Conservation (phyloP, 257 asterid species). For the Nyctanthes arbortristis region DNA sequence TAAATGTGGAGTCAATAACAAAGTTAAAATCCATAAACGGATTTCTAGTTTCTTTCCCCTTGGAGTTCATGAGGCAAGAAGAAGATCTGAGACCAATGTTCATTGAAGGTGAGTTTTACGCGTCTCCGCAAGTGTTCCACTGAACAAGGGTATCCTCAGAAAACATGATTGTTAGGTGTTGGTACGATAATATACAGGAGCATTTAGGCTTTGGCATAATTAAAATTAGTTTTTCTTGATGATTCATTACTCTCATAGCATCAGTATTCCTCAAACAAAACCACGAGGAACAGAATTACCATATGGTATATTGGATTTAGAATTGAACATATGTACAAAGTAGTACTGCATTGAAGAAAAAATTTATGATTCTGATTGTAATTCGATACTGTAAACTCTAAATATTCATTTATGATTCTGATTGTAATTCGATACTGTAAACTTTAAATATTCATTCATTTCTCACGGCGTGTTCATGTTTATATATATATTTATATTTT, state of each 20-base stretch:
- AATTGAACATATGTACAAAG: background rate
- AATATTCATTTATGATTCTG: background rate
- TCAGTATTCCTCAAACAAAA: background rate
- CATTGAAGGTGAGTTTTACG: slow-evolving; percentile 88
- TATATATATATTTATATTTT: background rate
- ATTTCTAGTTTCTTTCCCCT: slow-evolving; percentile 80
- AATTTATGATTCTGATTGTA: background rate
- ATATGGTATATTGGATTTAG: background rate
- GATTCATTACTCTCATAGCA: background rate
- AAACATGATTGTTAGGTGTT: background rate
- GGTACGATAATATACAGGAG: background rate
- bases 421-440: background rate
- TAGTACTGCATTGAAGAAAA: background rate
- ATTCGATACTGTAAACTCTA: background rate
- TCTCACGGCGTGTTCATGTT: too few species aligned
- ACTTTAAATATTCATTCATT: background rate
- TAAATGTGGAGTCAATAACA: slow-evolving; percentile 38
- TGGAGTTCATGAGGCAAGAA: slow-evolving; percentile 80
- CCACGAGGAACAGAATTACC: background rate
- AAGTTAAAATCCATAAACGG: slow-evolving; percentile 67
- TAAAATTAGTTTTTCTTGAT: background rate
- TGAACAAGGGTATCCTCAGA: slow-evolving; percentile 30
- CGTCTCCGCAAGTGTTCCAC: slow-evolving; percentile 82
- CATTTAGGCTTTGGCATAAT: background rate
- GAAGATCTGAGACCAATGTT: slow-evolving; percentile 86